Base-by-base conservation (phyloP, 345 rosid species). In the Murraya paniculata region DNA sequence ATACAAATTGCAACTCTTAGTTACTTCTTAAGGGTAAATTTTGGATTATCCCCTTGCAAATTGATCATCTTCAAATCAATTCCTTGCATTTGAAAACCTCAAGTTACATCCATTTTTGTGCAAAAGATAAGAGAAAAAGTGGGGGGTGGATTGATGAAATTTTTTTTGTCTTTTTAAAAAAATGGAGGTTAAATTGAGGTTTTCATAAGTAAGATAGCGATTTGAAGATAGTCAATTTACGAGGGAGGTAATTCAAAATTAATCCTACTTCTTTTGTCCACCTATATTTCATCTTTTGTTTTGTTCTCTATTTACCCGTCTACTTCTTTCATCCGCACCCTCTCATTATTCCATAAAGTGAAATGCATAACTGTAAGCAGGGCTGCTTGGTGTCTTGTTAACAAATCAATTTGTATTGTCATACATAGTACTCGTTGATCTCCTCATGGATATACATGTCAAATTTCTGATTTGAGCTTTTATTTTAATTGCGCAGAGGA, bases 401-500 rank as follows among this genome's bases (percentile, higher is more conserved):
- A 65, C 14, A 35, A 33, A 14, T 72, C 45, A 36, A 10, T 31
- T 8, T 55, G 45, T 7, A 9, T 55, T 31, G 5, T 45, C 53
- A 24, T 41, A 6, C 14, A 24, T 41, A 2, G 50, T 75, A 35
- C 36, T 14, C 7, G 11, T 58, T 18, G 38, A 62, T 67, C 60
- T 57, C 58, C 9, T 50, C 22, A 11, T 14, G 6, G 59, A 24
- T 36, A 21, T 30, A 64, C 62, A 24, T 27, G 64, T 69, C 18
- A 24, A 38, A 58, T 7, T 18, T 67, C 19, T 70, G 48, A 77
- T 50, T 64, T 62, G 72, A 71, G 62, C 60, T 18, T 45, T 62
- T 7, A 68, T 73, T 79, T 85, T 83, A 25, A 18, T 64, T 71
- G 82, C 72, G 61, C 90, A 97, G 99, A 88, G 99, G 83, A 94